Conservation (phyloP, 2,329 filamentous ascomycete species). For the Elsinoe ampelina region DNA sequence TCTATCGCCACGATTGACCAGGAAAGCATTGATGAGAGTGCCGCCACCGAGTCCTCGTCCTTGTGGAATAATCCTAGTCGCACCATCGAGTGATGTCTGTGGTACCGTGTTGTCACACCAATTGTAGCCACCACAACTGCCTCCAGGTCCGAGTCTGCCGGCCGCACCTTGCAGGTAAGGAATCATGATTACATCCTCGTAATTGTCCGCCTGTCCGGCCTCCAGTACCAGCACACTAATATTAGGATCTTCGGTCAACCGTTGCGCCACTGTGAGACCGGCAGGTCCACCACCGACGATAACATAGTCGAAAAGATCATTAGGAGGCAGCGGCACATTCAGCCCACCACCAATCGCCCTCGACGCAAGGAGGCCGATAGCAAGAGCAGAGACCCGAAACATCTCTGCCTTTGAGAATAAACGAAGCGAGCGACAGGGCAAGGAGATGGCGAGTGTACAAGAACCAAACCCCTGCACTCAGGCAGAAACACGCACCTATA, state of each 20-base stretch:
- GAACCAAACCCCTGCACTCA: neutral
- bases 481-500: neutral
- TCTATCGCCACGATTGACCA: constrained; percentile 32
- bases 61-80: constrained; percentile 20
- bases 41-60: constrained; percentile 27
- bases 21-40: constrained; percentile 26
- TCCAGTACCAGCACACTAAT: constrained; percentile 25
- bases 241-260: constrained; percentile 23
- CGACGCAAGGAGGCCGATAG: constrained; percentile 11
- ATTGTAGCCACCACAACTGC: constrained; percentile 16
- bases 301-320: constrained; percentile 21
- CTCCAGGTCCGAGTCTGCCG: constrained; percentile 14
- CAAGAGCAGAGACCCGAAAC: constrained; percentile 1
- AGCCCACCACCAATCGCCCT: constrained; percentile 14
- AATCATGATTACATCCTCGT: constrained; percentile 18
- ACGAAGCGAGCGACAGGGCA: constrained; percentile 2
- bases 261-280: constrained; percentile 24
- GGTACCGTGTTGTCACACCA: constrained; percentile 19
- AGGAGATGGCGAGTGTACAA: neutral
- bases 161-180: constrained; percentile 16
- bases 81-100: constrained; percentile 22
- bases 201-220: constrained; percentile 23
- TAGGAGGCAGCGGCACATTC: constrained; percentile 15
- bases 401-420: neutral
- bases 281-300: constrained; percentile 24